phyloP scores from a whole-genome alignment of 495 filamentous ascomycete genomes.

The Penicillium soppii region DNA sequence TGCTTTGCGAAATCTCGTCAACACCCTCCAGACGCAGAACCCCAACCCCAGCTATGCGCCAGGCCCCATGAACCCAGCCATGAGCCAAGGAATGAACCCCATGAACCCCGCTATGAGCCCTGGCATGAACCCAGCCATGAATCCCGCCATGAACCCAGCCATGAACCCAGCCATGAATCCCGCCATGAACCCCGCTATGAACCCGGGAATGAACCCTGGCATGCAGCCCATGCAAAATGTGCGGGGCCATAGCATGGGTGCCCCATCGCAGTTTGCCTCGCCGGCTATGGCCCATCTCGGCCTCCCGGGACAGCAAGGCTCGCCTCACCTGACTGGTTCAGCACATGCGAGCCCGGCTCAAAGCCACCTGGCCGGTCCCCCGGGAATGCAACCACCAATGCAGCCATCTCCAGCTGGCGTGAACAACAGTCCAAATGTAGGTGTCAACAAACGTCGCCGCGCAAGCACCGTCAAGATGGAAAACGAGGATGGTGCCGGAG shows the following conservation, averaged over 20 bases:
- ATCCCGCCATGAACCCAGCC: not conserved
- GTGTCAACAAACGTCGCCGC: conserved; percentile 69
- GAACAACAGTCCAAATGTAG: conserved; percentile 80
- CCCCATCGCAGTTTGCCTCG: conserved; percentile 51
- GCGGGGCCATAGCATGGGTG: conserved; percentile 35
- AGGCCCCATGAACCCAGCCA: conserved; percentile 31
- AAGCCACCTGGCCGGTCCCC: conserved; percentile 40
- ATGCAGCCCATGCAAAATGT: conserved; percentile 17
- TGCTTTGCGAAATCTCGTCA: conserved; percentile 62
- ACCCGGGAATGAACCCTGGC: conserved; percentile 35
- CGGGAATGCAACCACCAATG: conserved; percentile 71
- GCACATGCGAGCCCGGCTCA: conserved; percentile 49
- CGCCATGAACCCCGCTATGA: conserved; percentile 7
- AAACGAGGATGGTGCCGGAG: conserved; percentile 54
- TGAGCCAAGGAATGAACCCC: not conserved
- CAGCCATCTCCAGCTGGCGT: conserved; percentile 71
- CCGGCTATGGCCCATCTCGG: conserved; percentile 51
- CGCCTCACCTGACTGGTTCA: conserved; percentile 44
- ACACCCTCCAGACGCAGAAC: conserved; percentile 33
- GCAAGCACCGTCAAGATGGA: conserved; percentile 77
- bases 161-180: conserved; percentile 1
- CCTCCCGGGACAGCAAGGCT: conserved; percentile 44
- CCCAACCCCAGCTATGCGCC: conserved; percentile 31
- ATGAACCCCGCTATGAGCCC: conserved; percentile 38
- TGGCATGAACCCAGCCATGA: conserved; percentile 17